Evolutionary conservation across 2,329 filamentous ascomycete species (phyloP).

Genomic region (Didymella keratinophila): DNA sequence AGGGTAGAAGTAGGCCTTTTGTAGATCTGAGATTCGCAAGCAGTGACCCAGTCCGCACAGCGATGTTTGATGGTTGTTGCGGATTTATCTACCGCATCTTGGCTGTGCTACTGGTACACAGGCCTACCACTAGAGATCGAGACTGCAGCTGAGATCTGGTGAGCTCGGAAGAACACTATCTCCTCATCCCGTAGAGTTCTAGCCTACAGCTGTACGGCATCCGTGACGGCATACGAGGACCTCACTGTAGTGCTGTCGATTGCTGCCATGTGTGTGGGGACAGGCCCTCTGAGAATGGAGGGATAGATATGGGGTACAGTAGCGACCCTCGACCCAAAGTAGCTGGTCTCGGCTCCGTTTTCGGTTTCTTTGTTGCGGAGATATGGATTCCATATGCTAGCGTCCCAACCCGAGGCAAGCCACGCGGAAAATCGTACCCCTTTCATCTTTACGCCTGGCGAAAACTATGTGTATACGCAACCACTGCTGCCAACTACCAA

Average conservation of each 20-base stretch:
- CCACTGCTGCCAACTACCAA: background rate
- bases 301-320: background rate
- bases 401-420: background rate
- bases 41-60: background rate
- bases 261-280: background rate
- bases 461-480: background rate
- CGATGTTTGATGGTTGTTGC: background rate
- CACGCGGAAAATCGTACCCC: constrained; percentile 1
- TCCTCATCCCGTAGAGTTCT: background rate
- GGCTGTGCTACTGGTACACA: background rate
- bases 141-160: constrained; percentile 1
- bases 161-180: background rate
- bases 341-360: background rate
- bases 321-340: background rate
- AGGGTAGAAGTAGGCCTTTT: constrained; percentile 6
- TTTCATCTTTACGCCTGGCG: background rate
- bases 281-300: background rate
- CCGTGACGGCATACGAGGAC: background rate
- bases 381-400: background rate
- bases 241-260: background rate
- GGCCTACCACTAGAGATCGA: background rate
- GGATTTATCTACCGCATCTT: constrained; percentile 6
- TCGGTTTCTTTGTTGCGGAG: background rate
- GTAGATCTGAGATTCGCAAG: background rate
- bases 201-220: background rate